Conservation (phyloP, 2,329 filamentous ascomycete species). For the Sphaerulina vaccinii region DNA sequence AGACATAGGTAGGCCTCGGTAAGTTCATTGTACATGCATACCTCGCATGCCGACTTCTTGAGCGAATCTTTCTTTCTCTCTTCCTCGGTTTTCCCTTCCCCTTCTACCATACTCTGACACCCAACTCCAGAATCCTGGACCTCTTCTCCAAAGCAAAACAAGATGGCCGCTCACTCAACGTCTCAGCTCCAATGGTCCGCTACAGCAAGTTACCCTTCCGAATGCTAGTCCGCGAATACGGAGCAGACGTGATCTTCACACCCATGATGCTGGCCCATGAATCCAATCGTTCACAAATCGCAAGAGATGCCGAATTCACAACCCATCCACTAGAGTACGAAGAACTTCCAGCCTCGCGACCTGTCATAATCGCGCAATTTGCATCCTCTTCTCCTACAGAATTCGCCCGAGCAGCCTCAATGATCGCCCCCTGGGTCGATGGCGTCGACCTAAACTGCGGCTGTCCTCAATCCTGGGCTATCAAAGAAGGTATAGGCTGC, state of each 20-base stretch:
- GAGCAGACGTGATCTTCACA: conserved; percentile 67
- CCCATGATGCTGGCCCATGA: conserved; percentile 58
- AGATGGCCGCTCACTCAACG: conserved; percentile 48
- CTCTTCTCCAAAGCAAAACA: conserved; percentile 58
- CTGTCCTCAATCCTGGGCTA: conserved; percentile 71
- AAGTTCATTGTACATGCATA: too few species aligned
- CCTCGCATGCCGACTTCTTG: too few species aligned
- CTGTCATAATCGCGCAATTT: conserved; percentile 64
- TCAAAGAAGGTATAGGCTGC: conserved; percentile 65
- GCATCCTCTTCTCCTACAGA: conserved; percentile 62
- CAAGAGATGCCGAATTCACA: conserved; percentile 60
- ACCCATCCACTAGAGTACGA: conserved; percentile 46
- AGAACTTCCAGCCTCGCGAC: too few species aligned
- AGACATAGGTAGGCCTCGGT: too few species aligned
- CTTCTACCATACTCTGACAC: background rate
- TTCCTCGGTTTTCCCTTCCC: background rate
- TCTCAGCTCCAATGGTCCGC: conserved; percentile 20
- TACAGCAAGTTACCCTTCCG: conserved; percentile 63
- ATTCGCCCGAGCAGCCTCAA: conserved; percentile 60
- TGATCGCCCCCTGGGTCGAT: conserved; percentile 61
- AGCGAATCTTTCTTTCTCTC: background rate
- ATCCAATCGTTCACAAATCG: conserved; percentile 33
- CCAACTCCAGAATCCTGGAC: conserved; percentile 29
- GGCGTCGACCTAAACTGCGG: conserved; percentile 72
- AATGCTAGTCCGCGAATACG: conserved; percentile 64